Base-by-base conservation (phyloP, 129 eudicot species). In the Artemisia argyi region DNA sequence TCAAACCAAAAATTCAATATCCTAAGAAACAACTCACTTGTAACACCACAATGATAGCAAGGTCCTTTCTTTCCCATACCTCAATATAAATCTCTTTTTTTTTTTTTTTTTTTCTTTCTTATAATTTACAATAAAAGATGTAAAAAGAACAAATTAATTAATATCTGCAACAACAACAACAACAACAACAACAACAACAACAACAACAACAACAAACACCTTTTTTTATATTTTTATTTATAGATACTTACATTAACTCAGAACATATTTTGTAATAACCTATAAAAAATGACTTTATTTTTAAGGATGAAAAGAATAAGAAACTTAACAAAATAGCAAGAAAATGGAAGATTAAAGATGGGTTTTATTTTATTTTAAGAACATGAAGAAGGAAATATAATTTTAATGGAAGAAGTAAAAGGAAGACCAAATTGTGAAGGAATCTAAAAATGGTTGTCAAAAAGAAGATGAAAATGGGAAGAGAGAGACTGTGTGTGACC, bases 1-100 rank as follows among this genome's bases (percentile, higher is more conserved):
- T 64, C 18, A 51, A 61, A 46, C 70, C 18, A 79, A 50, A 79
- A 57, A 47, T 49, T 74, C 65, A 80, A 63, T 69, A 69, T 68
- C 78, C 62, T 52, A 80, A 58, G 68, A 16, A 42, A 73, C 62
- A 84, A 84, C 97, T 91, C 97, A 91, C 97, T 91, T 83, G 76
- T 59, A 72, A 60, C 68, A 72, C 76, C 76, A 72, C 76, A 72
- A 60, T 72, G 76, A 72, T 72, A 60, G 76, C 76, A 72, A 49
- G 68, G 76, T 60, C 76, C 76, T 58, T 72, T 46, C 80, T 88
- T 88, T 75, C 96, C 91, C 96, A 91, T 91, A 39, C 66, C 73
- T 71, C n/a, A 20, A 54, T 60, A 32, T 39, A 39, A 39, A 35
- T 35, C 8, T 35, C n/a, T n/a, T n/a, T n/a, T n/a, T n/a, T n/a